Evolutionary conservation across 2,329 filamentous ascomycete genomes (phyloP).

Genomic region (Madurella mycetomatis): DNA sequence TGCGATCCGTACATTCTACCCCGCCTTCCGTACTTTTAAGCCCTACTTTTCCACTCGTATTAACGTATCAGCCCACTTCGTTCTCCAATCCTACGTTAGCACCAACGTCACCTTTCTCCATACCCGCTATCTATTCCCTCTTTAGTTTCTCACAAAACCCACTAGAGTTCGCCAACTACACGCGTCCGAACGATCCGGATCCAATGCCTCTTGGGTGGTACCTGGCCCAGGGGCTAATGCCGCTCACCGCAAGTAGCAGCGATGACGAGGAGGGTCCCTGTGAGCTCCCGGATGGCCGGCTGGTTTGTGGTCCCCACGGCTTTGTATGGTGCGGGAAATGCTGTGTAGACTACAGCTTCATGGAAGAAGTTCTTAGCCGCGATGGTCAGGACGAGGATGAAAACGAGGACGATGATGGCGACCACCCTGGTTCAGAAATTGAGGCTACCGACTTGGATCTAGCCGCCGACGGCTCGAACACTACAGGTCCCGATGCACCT

Average conservation of each 20-base stretch:
- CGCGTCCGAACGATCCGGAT: not conserved
- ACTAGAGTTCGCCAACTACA: not conserved
- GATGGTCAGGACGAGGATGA: not conserved
- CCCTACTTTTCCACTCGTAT: too few species aligned
- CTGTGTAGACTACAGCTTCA: slow-evolving; percentile 34
- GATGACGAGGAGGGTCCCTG: slow-evolving; percentile 34
- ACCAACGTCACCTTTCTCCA: not conserved
- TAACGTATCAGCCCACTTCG: too few species aligned
- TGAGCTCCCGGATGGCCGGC: slow-evolving; percentile 33
- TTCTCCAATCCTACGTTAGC: too few species aligned
- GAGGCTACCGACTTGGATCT: too few species aligned
- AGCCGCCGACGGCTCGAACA: too few species aligned
- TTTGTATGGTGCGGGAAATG: slow-evolving; percentile 32
- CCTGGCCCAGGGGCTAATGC: slow-evolving; percentile 27
- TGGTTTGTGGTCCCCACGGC: slow-evolving; percentile 35
- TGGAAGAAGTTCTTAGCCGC: not conserved
- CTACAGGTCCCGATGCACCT: too few species aligned
- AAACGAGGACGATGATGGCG: slow-evolving; percentile 15
- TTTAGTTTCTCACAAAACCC: not conserved
- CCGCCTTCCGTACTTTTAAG: too few species aligned
- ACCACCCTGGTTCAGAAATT: not conserved
- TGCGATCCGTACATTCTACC: too few species aligned
- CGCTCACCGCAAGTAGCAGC: slow-evolving; percentile 26
- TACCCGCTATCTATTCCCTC: not conserved
- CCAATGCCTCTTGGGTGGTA: slow-evolving; percentile 29